phyloP scores from a whole-genome alignment of 495 filamentous ascomycete species.

The Trypethelium eluteriae region DNA sequence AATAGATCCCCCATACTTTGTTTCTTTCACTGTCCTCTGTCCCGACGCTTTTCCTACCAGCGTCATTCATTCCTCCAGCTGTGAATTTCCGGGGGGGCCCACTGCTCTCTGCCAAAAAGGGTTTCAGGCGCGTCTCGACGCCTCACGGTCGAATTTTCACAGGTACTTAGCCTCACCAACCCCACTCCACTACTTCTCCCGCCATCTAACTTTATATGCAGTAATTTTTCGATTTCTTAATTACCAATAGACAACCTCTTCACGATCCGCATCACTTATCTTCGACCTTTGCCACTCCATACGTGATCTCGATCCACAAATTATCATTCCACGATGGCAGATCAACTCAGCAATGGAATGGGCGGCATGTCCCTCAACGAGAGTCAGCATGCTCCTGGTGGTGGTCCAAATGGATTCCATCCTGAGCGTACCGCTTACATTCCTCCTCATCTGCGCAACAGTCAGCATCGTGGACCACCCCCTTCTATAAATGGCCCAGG shows the following conservation, averaged over 20 bases:
- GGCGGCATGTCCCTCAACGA: conserved; percentile 69
- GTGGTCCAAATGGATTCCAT: conserved; percentile 27
- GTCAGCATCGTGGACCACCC: conserved; percentile 40
- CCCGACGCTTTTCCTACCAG: neutral
- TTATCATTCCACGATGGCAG: conserved; percentile 63
- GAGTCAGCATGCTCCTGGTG: conserved; percentile 59
- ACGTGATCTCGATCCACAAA: conserved; percentile 13
- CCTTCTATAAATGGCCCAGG: conserved; percentile 20
- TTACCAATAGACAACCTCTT: neutral
- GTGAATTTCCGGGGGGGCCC: neutral
- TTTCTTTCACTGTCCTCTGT: conserved; percentile 9
- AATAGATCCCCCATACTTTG: neutral
- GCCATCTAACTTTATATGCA: neutral
- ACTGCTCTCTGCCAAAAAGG: conserved; percentile 12
- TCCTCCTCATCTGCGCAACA: conserved; percentile 81
- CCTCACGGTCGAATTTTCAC: neutral
- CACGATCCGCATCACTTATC: neutral
- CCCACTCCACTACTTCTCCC: neutral
- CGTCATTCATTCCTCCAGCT: neutral
- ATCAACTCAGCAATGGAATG: conserved; percentile 73
- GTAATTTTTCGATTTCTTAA: neutral
- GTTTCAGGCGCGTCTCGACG: conserved; percentile 11
- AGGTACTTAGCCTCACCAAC: neutral
- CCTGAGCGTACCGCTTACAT: conserved; percentile 73
- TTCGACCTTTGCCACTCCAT: conserved; percentile 6